A percentile compares a stretch with the other conserved stretches of the same genome.
Conservation (phyloP, 2,329 filamentous ascomycete genomes). For the Clarireedia sp. region DNA sequence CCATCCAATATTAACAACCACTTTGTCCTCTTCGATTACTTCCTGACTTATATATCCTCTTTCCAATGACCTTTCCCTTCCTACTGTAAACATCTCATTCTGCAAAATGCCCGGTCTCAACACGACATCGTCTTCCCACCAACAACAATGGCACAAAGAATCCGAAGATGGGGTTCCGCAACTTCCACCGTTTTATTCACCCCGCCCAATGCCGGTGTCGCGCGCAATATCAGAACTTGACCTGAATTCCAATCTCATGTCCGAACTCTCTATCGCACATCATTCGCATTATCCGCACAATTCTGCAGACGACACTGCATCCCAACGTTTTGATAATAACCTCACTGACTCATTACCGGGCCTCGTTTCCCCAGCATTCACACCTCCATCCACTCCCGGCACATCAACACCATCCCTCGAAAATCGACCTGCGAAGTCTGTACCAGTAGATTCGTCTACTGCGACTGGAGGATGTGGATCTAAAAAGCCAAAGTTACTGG, state of each 20-base stretch:
- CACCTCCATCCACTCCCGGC: slow-evolving; percentile 59
- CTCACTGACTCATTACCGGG: slow-evolving; percentile 21
- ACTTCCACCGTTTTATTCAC: slow-evolving; percentile 30
- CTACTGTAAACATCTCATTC: background rate
- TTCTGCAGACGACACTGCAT: slow-evolving; percentile 4
- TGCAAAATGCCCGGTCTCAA: slow-evolving; percentile 15
- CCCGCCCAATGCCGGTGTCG: slow-evolving; percentile 29
- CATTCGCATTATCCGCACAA: slow-evolving; percentile 9
- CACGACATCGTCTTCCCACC: slow-evolving; percentile 5
- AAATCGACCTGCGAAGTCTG: slow-evolving; percentile 25
- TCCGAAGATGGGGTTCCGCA: slow-evolving; percentile 21
- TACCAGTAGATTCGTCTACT: slow-evolving; percentile 51
- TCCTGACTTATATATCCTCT: background rate
- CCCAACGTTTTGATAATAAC: background rate
- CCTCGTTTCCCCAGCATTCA: slow-evolving; percentile 80
- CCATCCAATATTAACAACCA: background rate
- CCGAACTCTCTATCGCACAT: slow-evolving; percentile 9
- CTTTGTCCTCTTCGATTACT: background rate
- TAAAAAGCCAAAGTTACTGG: slow-evolving; percentile 64
- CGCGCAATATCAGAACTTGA: slow-evolving; percentile 29
- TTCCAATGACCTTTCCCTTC: background rate
- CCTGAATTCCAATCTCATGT: slow-evolving; percentile 19
- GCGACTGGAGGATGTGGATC: slow-evolving; percentile 48
- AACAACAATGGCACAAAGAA: slow-evolving; percentile 13
- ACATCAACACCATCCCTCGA: slow-evolving; percentile 41